A percentile compares a stretch with the other conserved stretches of the same genome.
Evolutionary conservation across 2,329 filamentous ascomycete genomes (phyloP).

Genomic region (Alternaria ventricosa): DNA sequence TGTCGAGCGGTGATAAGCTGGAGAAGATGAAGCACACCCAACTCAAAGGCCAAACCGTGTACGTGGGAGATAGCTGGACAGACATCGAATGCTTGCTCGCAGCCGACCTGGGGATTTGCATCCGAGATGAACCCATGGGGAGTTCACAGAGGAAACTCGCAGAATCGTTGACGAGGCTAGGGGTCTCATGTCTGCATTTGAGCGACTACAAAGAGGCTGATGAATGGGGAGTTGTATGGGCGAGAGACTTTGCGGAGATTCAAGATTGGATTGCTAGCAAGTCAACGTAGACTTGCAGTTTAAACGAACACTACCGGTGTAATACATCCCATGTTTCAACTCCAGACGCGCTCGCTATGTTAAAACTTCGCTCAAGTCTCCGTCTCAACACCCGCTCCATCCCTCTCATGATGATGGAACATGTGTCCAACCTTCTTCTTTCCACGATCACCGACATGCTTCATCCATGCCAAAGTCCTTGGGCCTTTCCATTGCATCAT

Average conservation of each 20-base stretch:
- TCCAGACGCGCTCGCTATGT: slow-evolving; percentile 12
- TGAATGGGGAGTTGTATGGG: slow-evolving; percentile 35
- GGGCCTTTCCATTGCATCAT: slow-evolving; percentile 76
- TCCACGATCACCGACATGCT: slow-evolving; percentile 63
- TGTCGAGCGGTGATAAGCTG: slow-evolving; percentile 53
- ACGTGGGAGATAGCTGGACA: slow-evolving; percentile 57
- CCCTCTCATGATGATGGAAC: slow-evolving; percentile 64
- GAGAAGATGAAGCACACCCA: slow-evolving; percentile 27
- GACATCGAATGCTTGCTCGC: slow-evolving; percentile 55
- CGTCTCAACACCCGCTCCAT: slow-evolving; percentile 67
- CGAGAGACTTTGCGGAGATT: slow-evolving; percentile 20
- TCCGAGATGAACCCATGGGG: slow-evolving; percentile 48
- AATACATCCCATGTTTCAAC: not conserved
- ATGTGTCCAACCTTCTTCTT: slow-evolving; percentile 53
- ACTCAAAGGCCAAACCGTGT: slow-evolving; percentile 38
- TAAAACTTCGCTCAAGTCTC: slow-evolving; percentile 60
- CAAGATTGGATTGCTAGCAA: slow-evolving; percentile 6
- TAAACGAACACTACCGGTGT: not conserved
- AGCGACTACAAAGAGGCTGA: slow-evolving; percentile 16
- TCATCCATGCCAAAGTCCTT: slow-evolving; percentile 63
- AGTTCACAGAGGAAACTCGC: slow-evolving; percentile 45
- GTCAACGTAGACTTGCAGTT: not conserved
- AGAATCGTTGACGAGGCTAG: slow-evolving; percentile 42
- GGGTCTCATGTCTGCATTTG: slow-evolving; percentile 32
- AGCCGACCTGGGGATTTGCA: slow-evolving; percentile 56